Percentiles rank a stretch among this genome's conserved stretches.
These are phyloP conservation scores for Tricholomella constricta DNA, from an alignment of 768 basidiomycete species.

Conservation along the genomic window DNA sequence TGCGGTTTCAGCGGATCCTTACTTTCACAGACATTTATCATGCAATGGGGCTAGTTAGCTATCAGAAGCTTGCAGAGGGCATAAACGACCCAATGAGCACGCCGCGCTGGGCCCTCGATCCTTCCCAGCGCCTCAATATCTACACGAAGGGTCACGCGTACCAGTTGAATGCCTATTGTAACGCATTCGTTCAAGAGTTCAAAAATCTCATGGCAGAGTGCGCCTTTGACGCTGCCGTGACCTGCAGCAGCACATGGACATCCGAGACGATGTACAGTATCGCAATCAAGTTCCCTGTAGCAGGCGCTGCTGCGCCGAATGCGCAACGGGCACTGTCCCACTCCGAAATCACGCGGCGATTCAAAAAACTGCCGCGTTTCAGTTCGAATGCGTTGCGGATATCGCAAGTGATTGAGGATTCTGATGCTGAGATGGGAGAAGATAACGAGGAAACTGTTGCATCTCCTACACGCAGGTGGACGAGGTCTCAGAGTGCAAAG, in stretches of 20 bases:
- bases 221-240: slow-evolving; percentile 4
- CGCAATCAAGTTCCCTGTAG: neutral
- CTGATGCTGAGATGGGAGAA: neutral
- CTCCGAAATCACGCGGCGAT: no score
- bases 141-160: neutral
- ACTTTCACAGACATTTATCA: neutral
- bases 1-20: neutral
- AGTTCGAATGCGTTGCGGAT: neutral
- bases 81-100: neutral
- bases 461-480: no score
- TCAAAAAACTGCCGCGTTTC: neutral
- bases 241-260: no score
- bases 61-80: neutral
- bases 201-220: slow-evolving; percentile 2
- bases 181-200: neutral
- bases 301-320: no score
- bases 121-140: neutral
- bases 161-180: neutral
- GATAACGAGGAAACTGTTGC: neutral
- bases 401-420: neutral
- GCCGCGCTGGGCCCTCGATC: slow-evolving; percentile 5
- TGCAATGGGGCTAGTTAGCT: neutral
- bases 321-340: no score
- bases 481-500: no score
- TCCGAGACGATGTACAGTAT: no score